These are phyloP conservation scores for Circinella umbellata DNA, from an alignment of 371 early-diverging fungal species.

Conservation along the genomic window DNA sequence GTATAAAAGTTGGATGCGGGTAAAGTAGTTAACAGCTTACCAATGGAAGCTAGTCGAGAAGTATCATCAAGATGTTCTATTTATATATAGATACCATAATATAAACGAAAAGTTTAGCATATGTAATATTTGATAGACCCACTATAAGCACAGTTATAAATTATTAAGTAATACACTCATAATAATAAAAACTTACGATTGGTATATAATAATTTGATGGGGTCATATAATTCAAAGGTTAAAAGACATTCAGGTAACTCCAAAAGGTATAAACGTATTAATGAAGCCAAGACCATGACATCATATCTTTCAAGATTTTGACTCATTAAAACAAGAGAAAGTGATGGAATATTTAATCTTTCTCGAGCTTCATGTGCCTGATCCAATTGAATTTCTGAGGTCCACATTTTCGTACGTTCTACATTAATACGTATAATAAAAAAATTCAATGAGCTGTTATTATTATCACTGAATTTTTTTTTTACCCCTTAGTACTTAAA, in stretches of 20 bases:
- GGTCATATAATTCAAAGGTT: conserved; percentile 77
- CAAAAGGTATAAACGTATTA: conserved; percentile 70
- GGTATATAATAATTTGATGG: conserved; percentile 69
- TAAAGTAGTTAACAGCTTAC: conserved; percentile 55
- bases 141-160: too few species aligned
- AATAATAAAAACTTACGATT: conserved; percentile 45
- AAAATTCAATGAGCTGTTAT: too few species aligned
- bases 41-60: conserved; percentile 46
- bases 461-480: too few species aligned
- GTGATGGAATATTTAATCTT: conserved; percentile 49
- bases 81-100: not conserved
- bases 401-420: conserved; percentile 59
- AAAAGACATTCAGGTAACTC: conserved; percentile 76
- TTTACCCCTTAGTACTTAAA: too few species aligned
- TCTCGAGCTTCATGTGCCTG: conserved; percentile 68
- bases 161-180: too few species aligned
- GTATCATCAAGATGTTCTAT: conserved; percentile 43
- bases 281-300: conserved; percentile 61
- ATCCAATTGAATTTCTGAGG: conserved; percentile 57
- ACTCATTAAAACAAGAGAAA: conserved; percentile 45
- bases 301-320: conserved; percentile 63
- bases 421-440: not conserved
- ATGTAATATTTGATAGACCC: too few species aligned
- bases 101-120: not conserved
- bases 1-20: conserved; percentile 60